Conservation (phyloP, 257 asterid species). For the Euphrasia confusa region DNA sequence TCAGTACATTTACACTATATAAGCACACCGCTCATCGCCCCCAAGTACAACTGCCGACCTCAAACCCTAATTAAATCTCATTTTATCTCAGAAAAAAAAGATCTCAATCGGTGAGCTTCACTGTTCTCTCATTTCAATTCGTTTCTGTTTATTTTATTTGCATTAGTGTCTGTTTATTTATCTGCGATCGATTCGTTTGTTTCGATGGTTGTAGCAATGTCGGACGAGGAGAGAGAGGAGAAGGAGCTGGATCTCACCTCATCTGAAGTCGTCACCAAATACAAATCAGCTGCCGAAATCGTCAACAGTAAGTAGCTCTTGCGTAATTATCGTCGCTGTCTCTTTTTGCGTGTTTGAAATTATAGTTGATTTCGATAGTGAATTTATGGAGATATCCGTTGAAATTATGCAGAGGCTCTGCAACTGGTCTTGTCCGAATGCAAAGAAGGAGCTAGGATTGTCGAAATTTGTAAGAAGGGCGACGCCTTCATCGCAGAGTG, state of each 20-base stretch:
- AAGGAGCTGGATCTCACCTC: slow-evolving; percentile 85
- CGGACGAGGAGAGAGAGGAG: slow-evolving; percentile 93
- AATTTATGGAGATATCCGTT: neutral
- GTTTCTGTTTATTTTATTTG: neutral
- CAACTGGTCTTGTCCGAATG: slow-evolving; percentile 66
- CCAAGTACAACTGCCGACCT: too few species aligned
- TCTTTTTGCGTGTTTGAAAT: too few species aligned
- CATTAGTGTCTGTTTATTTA: neutral
- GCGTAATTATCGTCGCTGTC: too few species aligned
- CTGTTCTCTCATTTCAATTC: neutral
- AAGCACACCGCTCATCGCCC: slow-evolving; percentile 15
- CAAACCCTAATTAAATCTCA: slow-evolving; percentile 26
- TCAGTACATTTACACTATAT: slow-evolving; percentile 28
- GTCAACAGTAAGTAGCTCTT: slow-evolving; percentile 50
- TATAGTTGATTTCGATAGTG: neutral
- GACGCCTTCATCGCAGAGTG: slow-evolving; percentile 74
- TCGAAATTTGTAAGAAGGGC: slow-evolving; percentile 75
- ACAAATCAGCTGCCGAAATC: slow-evolving; percentile 84
- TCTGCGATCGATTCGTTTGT: slow-evolving; percentile 3
- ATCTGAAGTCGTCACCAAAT: slow-evolving; percentile 80
- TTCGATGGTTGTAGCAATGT: slow-evolving; percentile 41
- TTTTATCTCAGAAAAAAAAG: neutral
- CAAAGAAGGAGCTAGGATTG: slow-evolving; percentile 61
- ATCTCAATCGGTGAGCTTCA: slow-evolving; percentile 20
- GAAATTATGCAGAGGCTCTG: slow-evolving; percentile 65